phyloP scores from a whole-genome alignment of 2,329 filamentous ascomycete genomes.

The Alternaria conjuncta region DNA sequence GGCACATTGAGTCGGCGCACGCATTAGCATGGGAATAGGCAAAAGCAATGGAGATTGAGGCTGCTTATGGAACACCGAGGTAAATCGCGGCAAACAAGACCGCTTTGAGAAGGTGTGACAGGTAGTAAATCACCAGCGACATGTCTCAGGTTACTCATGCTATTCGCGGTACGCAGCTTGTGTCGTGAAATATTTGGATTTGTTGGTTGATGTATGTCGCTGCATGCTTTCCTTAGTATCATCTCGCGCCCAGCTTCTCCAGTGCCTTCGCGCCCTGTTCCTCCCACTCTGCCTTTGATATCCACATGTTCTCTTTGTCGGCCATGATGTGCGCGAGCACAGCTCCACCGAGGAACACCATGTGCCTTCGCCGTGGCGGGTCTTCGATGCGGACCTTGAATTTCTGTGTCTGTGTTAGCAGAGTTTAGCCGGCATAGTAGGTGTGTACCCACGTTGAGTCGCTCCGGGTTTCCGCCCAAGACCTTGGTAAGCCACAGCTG shows the following conservation, averaged over 20 bases:
- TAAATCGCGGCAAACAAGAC: background rate
- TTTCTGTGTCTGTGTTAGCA: slow-evolving; percentile 64
- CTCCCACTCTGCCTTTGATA: slow-evolving; percentile 95
- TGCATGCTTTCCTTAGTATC: slow-evolving; percentile 22
- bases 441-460: slow-evolving; percentile 67
- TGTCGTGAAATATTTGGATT: slow-evolving; percentile 11
- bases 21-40: background rate
- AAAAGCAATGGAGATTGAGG: background rate
- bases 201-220: slow-evolving; percentile 7
- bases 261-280: slow-evolving; percentile 85
- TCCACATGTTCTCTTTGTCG: slow-evolving; percentile 99
- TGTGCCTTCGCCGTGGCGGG: slow-evolving; percentile 91
- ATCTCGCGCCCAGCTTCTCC: slow-evolving; percentile 93
- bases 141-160: background rate
- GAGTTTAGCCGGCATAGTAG: slow-evolving; percentile 2
- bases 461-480: slow-evolving; percentile 87
- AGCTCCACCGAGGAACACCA: slow-evolving; percentile 98
- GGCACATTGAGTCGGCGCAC: background rate
- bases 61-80: background rate
- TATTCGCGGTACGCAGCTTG: background rate
- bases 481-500: slow-evolving; percentile 96
- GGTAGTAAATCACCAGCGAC: slow-evolving; percentile 4
- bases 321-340: slow-evolving; percentile 99
- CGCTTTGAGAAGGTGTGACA: slow-evolving; percentile 2
- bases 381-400: slow-evolving; percentile 99